Conservation (phyloP, 2,329 filamentous ascomycete species). For the Botrytis byssoidea region DNA sequence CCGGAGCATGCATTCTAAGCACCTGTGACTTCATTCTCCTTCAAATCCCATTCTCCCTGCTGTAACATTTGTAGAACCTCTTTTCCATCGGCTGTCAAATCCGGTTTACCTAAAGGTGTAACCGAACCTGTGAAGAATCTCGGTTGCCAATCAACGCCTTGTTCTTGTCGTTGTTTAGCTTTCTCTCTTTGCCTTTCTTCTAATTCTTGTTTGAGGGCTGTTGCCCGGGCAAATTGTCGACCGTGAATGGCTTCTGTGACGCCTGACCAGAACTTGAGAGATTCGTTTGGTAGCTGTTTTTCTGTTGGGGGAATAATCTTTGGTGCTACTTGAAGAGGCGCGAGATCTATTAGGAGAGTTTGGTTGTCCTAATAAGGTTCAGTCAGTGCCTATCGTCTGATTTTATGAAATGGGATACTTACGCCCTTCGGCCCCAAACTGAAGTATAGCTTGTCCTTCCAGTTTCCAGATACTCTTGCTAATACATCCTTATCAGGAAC, state of each 20-base stretch:
- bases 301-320: conserved; percentile 78
- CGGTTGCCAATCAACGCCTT: conserved; percentile 73
- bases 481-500: conserved; percentile 83
- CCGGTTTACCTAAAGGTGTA: conserved; percentile 59
- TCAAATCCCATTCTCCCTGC: conserved; percentile 42
- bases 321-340: conserved; percentile 73
- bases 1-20: conserved; percentile 5
- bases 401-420: conserved; percentile 27
- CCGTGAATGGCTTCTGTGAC: conserved; percentile 83
- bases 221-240: conserved; percentile 83
- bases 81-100: conserved; percentile 62
- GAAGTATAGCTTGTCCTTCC: conserved; percentile 71
- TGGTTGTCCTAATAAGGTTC: conserved; percentile 51
- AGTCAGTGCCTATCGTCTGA: conserved; percentile 38
- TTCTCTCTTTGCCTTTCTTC: conserved; percentile 87
- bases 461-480: conserved; percentile 77
- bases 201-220: conserved; percentile 82
- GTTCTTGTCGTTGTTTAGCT: conserved; percentile 73
- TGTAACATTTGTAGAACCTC: conserved; percentile 56
- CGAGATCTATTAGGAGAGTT: conserved; percentile 80
- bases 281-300: conserved; percentile 84
- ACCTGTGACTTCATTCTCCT: conserved; percentile 29
- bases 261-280: conserved; percentile 78
- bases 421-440: conserved; percentile 62
- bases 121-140: conserved; percentile 74